Base-by-base conservation (phyloP, 2,329 filamentous ascomycete species). In the Tolypocladium amazonense region DNA sequence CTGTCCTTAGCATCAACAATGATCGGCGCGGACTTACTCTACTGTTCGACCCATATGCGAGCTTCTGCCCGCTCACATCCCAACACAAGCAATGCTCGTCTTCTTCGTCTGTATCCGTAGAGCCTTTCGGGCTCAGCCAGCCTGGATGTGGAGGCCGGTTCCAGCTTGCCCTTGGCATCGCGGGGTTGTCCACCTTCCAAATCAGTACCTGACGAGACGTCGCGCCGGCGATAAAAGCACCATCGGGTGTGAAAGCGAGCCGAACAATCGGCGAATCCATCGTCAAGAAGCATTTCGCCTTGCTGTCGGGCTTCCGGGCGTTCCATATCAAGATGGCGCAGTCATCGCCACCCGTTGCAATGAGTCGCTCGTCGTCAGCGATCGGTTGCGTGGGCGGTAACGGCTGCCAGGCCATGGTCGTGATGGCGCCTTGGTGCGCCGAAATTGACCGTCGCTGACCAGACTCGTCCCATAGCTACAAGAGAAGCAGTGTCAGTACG, bases 311-410 rank as follows among this genome's bases (percentile, higher is more conserved):
- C 43, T 75, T 76, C 56, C 80, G 76, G 3, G 80, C 82, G 64
- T 87, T 85, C 82, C 84, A 87, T 33, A 87, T 81, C 54, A 80
- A 75, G 56, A 88, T 85, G 14, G 81, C 81, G 30, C 83, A 83
- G 64, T 88, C 84, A 62, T 87, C 83, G 3, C 81, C 81, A 30
- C 83, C 83, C 1, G 84, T 83, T 9, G 85, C 84, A 59, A 86
- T 77, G 4, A 87, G 72, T 30, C 85, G 76, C 63, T 86, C 82
- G 56, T 79, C 79, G 8, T 78, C 73, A 25, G 65, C 61, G 9
- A 59, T 69, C 18, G 70, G 66, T 59, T 78, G 75, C n/a, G 59
- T 65, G 7, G 68, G 62, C 2, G 68, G 65, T 23, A 82, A 63
- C 14, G 85, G 84, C 65, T 87, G 85, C 84, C 84, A 88, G 61